phyloP scores from a whole-genome alignment of 768 basidiomycete genomes.

The Leccinum aurantiacum region DNA sequence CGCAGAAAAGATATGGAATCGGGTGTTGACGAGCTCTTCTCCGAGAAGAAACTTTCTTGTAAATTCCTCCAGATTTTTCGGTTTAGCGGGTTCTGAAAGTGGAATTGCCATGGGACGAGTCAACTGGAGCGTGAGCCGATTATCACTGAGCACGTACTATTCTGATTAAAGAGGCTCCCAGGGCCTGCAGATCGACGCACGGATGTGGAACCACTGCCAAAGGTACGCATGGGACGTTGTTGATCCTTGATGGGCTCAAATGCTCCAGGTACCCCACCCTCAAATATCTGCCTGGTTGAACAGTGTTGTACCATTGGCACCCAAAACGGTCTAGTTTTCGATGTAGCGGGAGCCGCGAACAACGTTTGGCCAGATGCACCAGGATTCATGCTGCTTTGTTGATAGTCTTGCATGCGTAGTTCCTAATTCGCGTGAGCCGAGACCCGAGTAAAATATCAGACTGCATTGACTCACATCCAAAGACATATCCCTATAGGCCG shows the following conservation, averaged over 20 bases:
- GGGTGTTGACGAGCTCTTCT: neutral
- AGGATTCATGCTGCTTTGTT: neutral
- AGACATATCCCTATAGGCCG: slow-evolving; percentile 72
- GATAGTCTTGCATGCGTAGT: neutral
- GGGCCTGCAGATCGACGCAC: neutral
- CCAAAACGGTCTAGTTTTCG: neutral
- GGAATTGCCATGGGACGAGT: neutral
- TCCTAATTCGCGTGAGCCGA: neutral
- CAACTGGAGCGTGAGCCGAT: neutral
- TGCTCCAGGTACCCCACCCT: neutral
- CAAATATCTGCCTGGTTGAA: neutral
- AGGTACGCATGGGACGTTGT: neutral
- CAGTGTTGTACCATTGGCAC: neutral
- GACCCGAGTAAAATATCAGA: neutral
- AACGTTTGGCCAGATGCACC: neutral
- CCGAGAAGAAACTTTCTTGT: neutral
- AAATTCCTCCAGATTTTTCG: neutral
- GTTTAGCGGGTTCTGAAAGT: neutral
- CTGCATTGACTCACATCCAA: slow-evolving; percentile 53
- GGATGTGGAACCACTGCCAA: neutral
- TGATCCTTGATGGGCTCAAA: neutral
- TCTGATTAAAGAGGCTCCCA: neutral
- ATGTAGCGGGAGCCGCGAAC: neutral
- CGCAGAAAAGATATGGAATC: neutral
- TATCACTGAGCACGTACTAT: neutral